These are phyloP conservation scores for Podila clonocystis DNA, from an alignment of 192 early-diverging fungal species.

Conservation along the genomic window DNA sequence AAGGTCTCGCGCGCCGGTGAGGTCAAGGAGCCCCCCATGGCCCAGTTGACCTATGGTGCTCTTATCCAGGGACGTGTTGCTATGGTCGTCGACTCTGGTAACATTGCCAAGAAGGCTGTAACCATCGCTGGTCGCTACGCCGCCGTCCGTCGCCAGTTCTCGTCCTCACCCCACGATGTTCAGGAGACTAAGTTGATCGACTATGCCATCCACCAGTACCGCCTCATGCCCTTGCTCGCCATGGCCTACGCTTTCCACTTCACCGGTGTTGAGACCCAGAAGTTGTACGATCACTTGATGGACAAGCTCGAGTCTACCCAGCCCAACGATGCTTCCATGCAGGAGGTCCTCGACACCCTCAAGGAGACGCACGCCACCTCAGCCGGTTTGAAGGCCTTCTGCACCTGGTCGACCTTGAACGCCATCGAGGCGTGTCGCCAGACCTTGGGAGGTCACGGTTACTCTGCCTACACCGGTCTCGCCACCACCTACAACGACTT, in stretches of 20 bases:
- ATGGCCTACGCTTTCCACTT: constrained; percentile 93
- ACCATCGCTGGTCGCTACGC: constrained; percentile 93
- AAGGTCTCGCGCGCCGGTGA: constrained; percentile 84
- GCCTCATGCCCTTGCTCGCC: constrained; percentile 91
- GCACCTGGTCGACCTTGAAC: constrained; percentile 90
- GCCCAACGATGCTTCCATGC: constrained; percentile 67
- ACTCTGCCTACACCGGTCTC: constrained; percentile 92
- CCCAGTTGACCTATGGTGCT: constrained; percentile 89
- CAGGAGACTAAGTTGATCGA: constrained; percentile 91
- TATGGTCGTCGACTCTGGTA: constrained; percentile 87
- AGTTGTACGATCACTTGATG: constrained; percentile 85
- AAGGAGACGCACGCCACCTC: constrained; percentile 94
- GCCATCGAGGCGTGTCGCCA: constrained; percentile 94
- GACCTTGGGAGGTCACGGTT: constrained; percentile 92
- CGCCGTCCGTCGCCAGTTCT: constrained; percentile 91
- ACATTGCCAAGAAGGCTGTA: constrained; percentile 89
- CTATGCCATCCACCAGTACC: constrained; percentile 94
- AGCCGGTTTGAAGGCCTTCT: constrained; percentile 93
- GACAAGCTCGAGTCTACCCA: constrained; percentile 72
- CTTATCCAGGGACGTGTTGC: constrained; percentile 85
- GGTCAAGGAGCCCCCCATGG: constrained; percentile 83
- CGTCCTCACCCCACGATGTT: constrained; percentile 61
- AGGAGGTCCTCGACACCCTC: constrained; percentile 77
- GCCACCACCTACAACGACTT: constrained; percentile 88
- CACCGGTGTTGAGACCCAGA: constrained; percentile 83